phyloP scores from a whole-genome alignment of 2,329 filamentous ascomycete genomes.

The Cercospora sp. region DNA sequence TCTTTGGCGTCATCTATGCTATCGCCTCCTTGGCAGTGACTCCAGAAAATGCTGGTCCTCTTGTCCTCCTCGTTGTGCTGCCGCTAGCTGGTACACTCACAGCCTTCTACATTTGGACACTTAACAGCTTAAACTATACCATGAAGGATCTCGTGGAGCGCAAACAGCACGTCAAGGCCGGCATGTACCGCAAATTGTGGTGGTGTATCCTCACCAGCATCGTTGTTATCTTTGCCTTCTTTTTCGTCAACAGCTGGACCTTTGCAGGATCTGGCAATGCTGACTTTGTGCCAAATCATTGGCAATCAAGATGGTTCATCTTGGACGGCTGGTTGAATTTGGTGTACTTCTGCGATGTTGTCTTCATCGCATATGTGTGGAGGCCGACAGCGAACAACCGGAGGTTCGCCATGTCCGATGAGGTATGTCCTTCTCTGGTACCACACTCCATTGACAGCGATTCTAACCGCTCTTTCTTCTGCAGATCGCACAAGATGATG shows the following conservation, averaged over 20 bases:
- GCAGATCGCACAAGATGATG: slow-evolving; percentile 91
- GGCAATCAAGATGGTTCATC: slow-evolving; percentile 97
- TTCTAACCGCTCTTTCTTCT: slow-evolving; percentile 3
- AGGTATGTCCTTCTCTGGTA: slow-evolving; percentile 54
- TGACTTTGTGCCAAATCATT: slow-evolving; percentile 92
- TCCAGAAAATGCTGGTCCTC: slow-evolving; percentile 82
- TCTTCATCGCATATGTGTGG: slow-evolving; percentile 94
- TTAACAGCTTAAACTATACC: slow-evolving; percentile 90
- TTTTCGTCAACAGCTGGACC: slow-evolving; percentile 96
- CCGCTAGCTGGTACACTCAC: slow-evolving; percentile 89
- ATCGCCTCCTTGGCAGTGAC: slow-evolving; percentile 85
- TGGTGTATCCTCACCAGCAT: slow-evolving; percentile 94
- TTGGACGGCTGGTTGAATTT: slow-evolving; percentile 96
- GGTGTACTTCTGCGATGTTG: slow-evolving; percentile 91
- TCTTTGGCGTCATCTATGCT: slow-evolving; percentile 92
- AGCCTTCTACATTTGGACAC: slow-evolving; percentile 97
- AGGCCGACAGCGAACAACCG: slow-evolving; percentile 94
- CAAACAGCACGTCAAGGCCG: slow-evolving; percentile 87
- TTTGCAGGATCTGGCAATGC: slow-evolving; percentile 83
- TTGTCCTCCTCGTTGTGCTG: slow-evolving; percentile 89
- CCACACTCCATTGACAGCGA: background rate
- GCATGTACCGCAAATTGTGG: slow-evolving; percentile 98
- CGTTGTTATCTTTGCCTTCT: slow-evolving; percentile 94
- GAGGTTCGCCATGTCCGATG: slow-evolving; percentile 97
- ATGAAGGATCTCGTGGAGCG: slow-evolving; percentile 95